phyloP scores from a whole-genome alignment of 495 filamentous ascomycete genomes.

The Extremus antarcticus region DNA sequence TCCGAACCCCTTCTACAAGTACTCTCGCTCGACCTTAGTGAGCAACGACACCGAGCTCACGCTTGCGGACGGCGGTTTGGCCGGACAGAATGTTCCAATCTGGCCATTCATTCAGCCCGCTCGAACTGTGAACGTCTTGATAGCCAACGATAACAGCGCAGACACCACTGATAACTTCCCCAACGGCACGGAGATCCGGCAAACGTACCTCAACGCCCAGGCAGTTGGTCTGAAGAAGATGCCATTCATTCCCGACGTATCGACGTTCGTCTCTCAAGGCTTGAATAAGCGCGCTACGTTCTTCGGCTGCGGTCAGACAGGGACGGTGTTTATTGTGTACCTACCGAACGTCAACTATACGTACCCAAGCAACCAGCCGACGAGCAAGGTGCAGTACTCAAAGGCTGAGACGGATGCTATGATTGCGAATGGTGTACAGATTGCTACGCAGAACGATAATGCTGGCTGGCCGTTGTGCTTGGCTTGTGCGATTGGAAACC shows the following conservation, averaged over 20 bases:
- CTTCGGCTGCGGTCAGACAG: slow-evolving; percentile 33
- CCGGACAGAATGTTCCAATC: slow-evolving; percentile 38
- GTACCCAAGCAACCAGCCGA: slow-evolving; percentile 27
- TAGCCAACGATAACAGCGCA: slow-evolving; percentile 39
- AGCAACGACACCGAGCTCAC: slow-evolving; percentile 25
- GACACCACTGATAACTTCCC: slow-evolving; percentile 34
- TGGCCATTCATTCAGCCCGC: slow-evolving; percentile 36
- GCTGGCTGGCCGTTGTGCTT: slow-evolving; percentile 31
- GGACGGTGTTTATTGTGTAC: slow-evolving; percentile 32
- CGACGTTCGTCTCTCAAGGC: slow-evolving; percentile 29
- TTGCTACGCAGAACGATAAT: slow-evolving; percentile 27
- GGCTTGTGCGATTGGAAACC: slow-evolving; percentile 35
- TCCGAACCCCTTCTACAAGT: slow-evolving; percentile 38
- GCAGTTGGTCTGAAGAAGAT: slow-evolving; percentile 28
- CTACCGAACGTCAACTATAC: slow-evolving; percentile 35
- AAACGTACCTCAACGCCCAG: slow-evolving; percentile 32
- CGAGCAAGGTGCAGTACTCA: slow-evolving; percentile 29
- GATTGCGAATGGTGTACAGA: slow-evolving; percentile 32
- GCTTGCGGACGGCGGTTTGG: slow-evolving; percentile 37
- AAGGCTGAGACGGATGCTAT: slow-evolving; percentile 31
- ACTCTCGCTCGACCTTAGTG: slow-evolving; percentile 24
- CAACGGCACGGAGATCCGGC: slow-evolving; percentile 33
- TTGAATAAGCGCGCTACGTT: slow-evolving; percentile 35
- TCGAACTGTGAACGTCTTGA: slow-evolving; percentile 29
- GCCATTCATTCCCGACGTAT: slow-evolving; percentile 32